Base-by-base conservation (phyloP, 257 asterid genomes). In the Fraxinus excelsior region DNA sequence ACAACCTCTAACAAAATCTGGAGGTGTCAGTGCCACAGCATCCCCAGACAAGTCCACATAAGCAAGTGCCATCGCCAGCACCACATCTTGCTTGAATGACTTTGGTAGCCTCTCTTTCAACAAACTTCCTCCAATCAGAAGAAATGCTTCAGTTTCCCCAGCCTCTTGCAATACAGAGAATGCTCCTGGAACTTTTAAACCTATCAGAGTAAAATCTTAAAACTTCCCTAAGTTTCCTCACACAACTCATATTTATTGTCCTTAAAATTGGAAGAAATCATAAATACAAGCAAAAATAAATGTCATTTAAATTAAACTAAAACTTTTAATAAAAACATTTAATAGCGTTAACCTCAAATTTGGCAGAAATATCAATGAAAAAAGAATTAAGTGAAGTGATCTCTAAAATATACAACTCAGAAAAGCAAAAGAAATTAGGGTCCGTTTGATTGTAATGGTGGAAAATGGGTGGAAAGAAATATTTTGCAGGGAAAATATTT, bases 41-140 rank as follows among this genome's bases (percentile, higher is more conserved):
- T 96, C 97, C 82, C 99, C 88, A 7, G 99, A 96, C 72, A 90
- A 80, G 83, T 96, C 99, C 71, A 93, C 96, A 82, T 90, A 96
- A 7, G 98, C 94, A 53, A 93, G 98, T 14, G 99, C 92, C 93
- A 91, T 86, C 26, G 97, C 92, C 86, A 96, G 83, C 79, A 96
- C 88, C 72, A 96, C 86, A 69, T 96, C 99, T 88, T 96, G 99
- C 86, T 96, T 96, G 83, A 93, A 93, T 49, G 97, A 83, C 87
- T 96, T 96, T 6, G 96, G 96, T 74, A 96, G 80, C 86, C 96
- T 86, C 87, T 96, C 97, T 78, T 87, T 93, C 84, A 96, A 78
- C 91, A 96, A 88, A 81, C 87, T 86, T 80, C 83, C 96, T 56
- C 97, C 98, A 81, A 96, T 90, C 83, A 87, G 92, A 87, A 96